Conservation (phyloP, 805 yeast genomes). For the Myxozyma sirexii region DNA sequence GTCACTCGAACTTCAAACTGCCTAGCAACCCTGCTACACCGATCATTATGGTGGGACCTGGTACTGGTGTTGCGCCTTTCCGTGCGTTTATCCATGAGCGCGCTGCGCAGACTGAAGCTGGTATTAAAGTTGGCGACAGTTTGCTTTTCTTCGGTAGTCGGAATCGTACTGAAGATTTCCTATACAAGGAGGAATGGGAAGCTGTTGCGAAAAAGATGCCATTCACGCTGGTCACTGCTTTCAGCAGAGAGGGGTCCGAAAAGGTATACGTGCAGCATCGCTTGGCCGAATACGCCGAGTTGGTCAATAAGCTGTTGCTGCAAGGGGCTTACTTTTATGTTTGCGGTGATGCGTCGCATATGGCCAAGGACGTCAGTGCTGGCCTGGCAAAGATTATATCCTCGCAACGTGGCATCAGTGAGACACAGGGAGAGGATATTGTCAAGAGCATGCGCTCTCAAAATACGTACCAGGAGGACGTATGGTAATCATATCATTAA, state of each 20-base stretch:
- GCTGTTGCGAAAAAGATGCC: constrained; percentile 53
- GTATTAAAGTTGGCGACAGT: constrained; percentile 65
- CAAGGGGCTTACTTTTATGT: constrained; percentile 87
- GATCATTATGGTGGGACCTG: constrained; percentile 93
- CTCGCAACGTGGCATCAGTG: constrained; percentile 61
- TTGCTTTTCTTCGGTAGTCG: constrained; percentile 88
- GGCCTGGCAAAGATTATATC: constrained; percentile 66
- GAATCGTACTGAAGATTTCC: constrained; percentile 72
- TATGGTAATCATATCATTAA: constrained; percentile 63
- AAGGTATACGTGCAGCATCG: constrained; percentile 85
- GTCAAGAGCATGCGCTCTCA: constrained; percentile 77
- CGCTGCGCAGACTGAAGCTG: constrained; percentile 56
- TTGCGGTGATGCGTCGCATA: constrained; percentile 94
- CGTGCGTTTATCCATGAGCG: constrained; percentile 93
- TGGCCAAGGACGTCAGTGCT: constrained; percentile 91
- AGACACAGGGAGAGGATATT: constrained; percentile 72
- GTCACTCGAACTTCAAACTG: constrained; percentile 91
- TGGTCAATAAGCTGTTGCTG: constrained; percentile 55
- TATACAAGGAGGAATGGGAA: constrained; percentile 87
- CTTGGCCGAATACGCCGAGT: constrained; percentile 52
- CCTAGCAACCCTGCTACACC: constrained; percentile 86
- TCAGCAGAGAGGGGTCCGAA: constrained; percentile 72
- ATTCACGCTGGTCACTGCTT: constrained; percentile 79
- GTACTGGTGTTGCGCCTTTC: constrained; percentile 98
- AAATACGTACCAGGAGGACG: constrained; percentile 95